Evolutionary conservation across 768 basidiomycete genomes (phyloP).

Genomic region (Leccinum imitatum): DNA sequence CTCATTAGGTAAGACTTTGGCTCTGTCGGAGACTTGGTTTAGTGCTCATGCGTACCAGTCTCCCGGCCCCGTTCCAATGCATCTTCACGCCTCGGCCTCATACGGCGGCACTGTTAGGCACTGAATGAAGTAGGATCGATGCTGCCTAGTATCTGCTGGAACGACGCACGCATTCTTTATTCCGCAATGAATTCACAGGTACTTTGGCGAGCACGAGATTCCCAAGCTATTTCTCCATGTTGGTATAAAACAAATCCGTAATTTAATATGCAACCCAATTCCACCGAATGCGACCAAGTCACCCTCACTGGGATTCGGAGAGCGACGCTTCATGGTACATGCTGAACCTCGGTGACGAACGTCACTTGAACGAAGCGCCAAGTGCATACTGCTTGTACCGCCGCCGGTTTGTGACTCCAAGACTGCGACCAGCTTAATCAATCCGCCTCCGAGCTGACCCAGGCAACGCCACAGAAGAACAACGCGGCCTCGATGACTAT

Average conservation of each 20-base stretch:
- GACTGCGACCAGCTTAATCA: too few species aligned
- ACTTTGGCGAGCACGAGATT: neutral
- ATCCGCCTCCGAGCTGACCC: too few species aligned
- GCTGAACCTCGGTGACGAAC: neutral
- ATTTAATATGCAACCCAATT: neutral
- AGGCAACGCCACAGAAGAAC: too few species aligned
- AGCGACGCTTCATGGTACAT: neutral
- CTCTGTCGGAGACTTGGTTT: neutral
- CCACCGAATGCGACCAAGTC: neutral
- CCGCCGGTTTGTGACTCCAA: neutral
- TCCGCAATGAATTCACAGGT: neutral
- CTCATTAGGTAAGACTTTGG: neutral
- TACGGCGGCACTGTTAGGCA: neutral
- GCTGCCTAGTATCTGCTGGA: neutral
- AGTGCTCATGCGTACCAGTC: neutral
- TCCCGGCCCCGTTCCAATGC: neutral
- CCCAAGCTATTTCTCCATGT: neutral
- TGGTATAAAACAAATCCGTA: neutral
- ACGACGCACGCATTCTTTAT: neutral
- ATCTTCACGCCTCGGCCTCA: conserved; percentile 1
- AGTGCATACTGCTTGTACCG: neutral
- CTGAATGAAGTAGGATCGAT: neutral
- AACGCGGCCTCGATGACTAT: neutral
- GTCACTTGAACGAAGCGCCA: neutral
- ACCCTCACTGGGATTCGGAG: neutral